These are phyloP conservation scores for Potentilla sterilis DNA, from an alignment of 306 rosid genomes.

Conservation along the genomic window DNA sequence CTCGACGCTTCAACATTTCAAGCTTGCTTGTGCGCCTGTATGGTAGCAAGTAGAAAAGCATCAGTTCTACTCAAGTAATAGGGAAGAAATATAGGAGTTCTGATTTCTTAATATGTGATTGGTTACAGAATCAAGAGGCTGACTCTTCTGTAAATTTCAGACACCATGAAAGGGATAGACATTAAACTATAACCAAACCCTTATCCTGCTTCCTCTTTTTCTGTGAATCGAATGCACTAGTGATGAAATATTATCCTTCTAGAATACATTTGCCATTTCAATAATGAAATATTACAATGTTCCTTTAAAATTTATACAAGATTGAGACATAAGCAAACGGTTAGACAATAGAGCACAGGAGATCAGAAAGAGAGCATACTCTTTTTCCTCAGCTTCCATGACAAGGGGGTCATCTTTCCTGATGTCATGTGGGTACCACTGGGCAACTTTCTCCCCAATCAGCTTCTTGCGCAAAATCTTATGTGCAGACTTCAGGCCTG, in stretches of 20 bases:
- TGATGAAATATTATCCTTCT: not conserved
- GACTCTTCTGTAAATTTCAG: not conserved
- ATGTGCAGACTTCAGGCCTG: constrained; percentile 64
- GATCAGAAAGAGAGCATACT: constrained; percentile 43
- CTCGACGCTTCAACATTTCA: constrained; percentile 93
- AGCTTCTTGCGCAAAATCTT: constrained; percentile 80
- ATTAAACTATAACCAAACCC: not conserved
- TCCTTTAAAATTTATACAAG: not conserved
- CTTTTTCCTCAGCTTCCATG: constrained; percentile 73
- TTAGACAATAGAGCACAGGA: not conserved
- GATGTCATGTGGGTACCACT: constrained; percentile 87
- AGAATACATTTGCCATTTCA: not conserved
- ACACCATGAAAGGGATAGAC: not conserved
- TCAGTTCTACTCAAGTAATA: constrained; percentile 6
- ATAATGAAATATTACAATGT: not conserved
- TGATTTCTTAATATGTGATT: not conserved
- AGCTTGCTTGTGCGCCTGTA: constrained; percentile 76
- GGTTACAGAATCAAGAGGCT: not conserved
- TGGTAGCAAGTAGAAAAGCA: constrained; percentile 17
- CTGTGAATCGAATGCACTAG: not conserved
- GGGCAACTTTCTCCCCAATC: constrained; percentile 72
- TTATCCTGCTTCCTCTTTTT: not conserved
- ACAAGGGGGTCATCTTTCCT: constrained; percentile 67
- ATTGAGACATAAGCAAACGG: constrained; percentile 12
- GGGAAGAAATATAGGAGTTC: not conserved